Conservation (phyloP, 1,284 basidiomycete species). For the Dichomitus squalens region DNA sequence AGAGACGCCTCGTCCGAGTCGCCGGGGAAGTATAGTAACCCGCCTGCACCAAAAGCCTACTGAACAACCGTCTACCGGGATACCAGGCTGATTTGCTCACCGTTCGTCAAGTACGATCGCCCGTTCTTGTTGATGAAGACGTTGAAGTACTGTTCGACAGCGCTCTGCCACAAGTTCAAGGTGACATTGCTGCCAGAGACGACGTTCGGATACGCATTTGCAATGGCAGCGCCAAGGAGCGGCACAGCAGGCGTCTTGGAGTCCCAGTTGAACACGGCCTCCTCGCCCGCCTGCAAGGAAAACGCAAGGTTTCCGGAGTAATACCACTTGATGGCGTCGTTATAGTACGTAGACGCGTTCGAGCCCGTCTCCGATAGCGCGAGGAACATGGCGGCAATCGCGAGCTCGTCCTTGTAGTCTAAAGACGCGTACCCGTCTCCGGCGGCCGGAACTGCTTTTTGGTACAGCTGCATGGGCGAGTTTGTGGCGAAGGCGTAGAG, state of each 20-base stretch:
- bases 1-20: slow-evolving; percentile 81
- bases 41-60: slow-evolving; percentile 49
- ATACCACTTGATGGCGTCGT: slow-evolving; percentile 70
- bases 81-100: slow-evolving; percentile 34
- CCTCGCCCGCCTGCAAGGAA: slow-evolving; percentile 34
- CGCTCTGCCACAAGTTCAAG: slow-evolving; percentile 65
- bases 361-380: slow-evolving; percentile 54
- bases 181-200: slow-evolving; percentile 43
- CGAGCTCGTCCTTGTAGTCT: slow-evolving; percentile 68
- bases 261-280: slow-evolving; percentile 89
- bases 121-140: slow-evolving; percentile 60
- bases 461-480: slow-evolving; percentile 60
- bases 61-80: background rate
- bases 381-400: slow-evolving; percentile 77
- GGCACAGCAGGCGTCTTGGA: slow-evolving; percentile 76
- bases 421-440: slow-evolving; percentile 75
- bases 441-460: slow-evolving; percentile 66
- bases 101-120: slow-evolving; percentile 54
- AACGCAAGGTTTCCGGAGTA: slow-evolving; percentile 54
- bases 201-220: slow-evolving; percentile 49
- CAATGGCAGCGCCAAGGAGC: slow-evolving; percentile 74
- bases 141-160: slow-evolving; percentile 82
- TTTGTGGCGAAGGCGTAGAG: slow-evolving; percentile 77
- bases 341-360: slow-evolving; percentile 38
- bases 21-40: slow-evolving; percentile 78